phyloP scores from a whole-genome alignment of 75 land plant genomes.

The Pinus taeda region DNA sequence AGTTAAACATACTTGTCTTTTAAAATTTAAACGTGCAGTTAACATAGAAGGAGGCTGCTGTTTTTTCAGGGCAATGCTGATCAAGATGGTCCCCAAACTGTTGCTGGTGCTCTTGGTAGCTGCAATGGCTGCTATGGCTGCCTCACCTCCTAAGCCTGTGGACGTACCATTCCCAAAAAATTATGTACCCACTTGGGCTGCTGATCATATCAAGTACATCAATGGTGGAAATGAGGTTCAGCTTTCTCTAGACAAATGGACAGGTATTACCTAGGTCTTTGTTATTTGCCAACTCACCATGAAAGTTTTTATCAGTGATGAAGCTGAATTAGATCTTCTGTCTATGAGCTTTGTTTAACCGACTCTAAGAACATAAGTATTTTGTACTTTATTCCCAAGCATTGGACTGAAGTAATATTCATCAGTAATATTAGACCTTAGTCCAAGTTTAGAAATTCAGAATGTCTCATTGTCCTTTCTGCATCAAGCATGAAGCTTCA shows the following conservation, averaged over 20 bases:
- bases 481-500: too few species aligned
- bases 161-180: slow-evolving; percentile 25
- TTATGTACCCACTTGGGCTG: slow-evolving; percentile 25
- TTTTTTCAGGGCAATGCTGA: neutral
- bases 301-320: too few species aligned
- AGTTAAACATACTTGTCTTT: neutral
- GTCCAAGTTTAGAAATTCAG: too few species aligned
- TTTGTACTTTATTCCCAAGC: too few species aligned
- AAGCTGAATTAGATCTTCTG: too few species aligned
- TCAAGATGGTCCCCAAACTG: neutral
- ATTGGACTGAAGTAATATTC: too few species aligned
- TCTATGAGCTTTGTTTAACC: too few species aligned
- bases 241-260: slow-evolving; percentile 25
- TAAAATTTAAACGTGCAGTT: neutral
- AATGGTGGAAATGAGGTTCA: slow-evolving; percentile 22
- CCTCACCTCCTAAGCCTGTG: slow-evolving; percentile 8
- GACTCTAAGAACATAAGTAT: too few species aligned
- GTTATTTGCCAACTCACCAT: too few species aligned
- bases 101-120: neutral
- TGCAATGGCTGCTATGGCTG: neutral
- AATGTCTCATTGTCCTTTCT: too few species aligned
- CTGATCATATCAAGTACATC: slow-evolving; percentile 29
- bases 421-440: too few species aligned
- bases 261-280: slow-evolving; percentile 10
- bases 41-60: neutral